Evolutionary conservation across 768 basidiomycete genomes (phyloP), one percentile per base, ranked within the genome.

Genomic region (Daedaleopsis sinensis): DNA sequence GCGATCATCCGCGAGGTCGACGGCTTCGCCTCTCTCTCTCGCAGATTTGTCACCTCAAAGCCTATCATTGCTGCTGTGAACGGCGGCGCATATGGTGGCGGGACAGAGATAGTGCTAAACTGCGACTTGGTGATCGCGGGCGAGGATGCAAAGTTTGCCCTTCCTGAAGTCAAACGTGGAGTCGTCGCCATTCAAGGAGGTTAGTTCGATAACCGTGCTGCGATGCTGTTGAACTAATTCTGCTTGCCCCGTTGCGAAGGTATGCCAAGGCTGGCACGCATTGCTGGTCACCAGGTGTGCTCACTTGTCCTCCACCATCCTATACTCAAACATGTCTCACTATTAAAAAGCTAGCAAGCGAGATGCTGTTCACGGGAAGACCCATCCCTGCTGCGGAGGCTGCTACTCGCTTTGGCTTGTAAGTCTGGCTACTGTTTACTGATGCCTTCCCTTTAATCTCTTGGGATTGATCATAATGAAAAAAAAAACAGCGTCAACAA

Each of bases 41-140:
- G 89, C 24, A 81, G 92, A 4, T 80, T 78, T 43, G 72, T 71
- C 38, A 83, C 84, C 0, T 78, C 73, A 62, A 93, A 93, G 69
- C 90, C 90, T 7, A 83, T 92, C 54, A 88, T 93, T 50, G 92
- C 91, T 13, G 91, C 92, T 3, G 91, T 92, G 1, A 83, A 86
- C 59, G 91, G 91, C n/a, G 82, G 86, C 16, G 75, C 79, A 18
- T 73, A 73, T 56, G 77, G 76, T 52, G 73, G 75, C 10, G 73
- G 72, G 8, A 63, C 68, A 35, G 74, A 76, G 62, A 69, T 76
- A 53, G 37, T 91, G 1, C 66, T 93, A 5, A 94, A 93, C 65
- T 92, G 90, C 62, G 92, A 93, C 68, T 68, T 93, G 27, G 89
- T 93, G 55, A 72, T 93, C 19, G 87, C 91, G 1, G 82, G 79